Evolutionary conservation across 148 eudicot genomes (phyloP).

Genomic region (Polygonum aviculare): DNA sequence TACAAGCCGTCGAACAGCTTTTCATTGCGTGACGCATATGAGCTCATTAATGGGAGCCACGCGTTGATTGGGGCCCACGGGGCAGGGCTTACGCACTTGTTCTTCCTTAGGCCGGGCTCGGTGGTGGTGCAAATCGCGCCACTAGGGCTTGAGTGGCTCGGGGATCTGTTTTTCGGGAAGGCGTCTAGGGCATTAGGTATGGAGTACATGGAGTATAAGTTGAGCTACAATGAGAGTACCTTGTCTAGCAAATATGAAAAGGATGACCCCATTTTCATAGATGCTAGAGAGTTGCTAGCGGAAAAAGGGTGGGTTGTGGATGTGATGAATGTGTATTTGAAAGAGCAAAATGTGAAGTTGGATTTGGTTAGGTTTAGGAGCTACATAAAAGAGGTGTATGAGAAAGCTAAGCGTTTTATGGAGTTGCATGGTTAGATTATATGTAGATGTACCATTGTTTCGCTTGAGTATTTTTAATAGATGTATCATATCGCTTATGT

Average conservation of each 20-base stretch:
- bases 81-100: slow-evolving; percentile 15
- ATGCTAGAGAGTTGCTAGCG: slow-evolving; percentile 6
- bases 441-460: no score
- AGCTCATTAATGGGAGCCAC: slow-evolving; percentile 24
- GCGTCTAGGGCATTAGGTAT: slow-evolving; percentile 36
- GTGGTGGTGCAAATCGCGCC: slow-evolving; percentile 36
- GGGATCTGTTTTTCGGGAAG: slow-evolving; percentile 29
- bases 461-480: no score
- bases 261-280: slow-evolving; percentile 18
- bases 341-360: slow-evolving; percentile 41
- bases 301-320: slow-evolving; percentile 24
- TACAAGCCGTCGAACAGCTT: slow-evolving; percentile 1
- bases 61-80: slow-evolving; percentile 31
- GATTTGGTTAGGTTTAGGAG: slow-evolving; percentile 30
- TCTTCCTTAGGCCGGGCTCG: slow-evolving; percentile 14
- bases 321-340: slow-evolving; percentile 34
- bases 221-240: slow-evolving; percentile 32
- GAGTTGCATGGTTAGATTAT: slow-evolving; percentile 16
- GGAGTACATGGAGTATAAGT: slow-evolving; percentile 35
- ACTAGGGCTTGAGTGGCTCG: slow-evolving; percentile 26
- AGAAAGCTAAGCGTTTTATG: slow-evolving; percentile 41
- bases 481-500: no score
- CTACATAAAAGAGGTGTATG: slow-evolving; percentile 33
- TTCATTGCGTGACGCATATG: slow-evolving; percentile 16
- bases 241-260: slow-evolving; percentile 21